Evolutionary conservation across 805 yeast species (phyloP), one percentile per base, ranked within the genome.

Genomic region (Candida maltosa): DNA sequence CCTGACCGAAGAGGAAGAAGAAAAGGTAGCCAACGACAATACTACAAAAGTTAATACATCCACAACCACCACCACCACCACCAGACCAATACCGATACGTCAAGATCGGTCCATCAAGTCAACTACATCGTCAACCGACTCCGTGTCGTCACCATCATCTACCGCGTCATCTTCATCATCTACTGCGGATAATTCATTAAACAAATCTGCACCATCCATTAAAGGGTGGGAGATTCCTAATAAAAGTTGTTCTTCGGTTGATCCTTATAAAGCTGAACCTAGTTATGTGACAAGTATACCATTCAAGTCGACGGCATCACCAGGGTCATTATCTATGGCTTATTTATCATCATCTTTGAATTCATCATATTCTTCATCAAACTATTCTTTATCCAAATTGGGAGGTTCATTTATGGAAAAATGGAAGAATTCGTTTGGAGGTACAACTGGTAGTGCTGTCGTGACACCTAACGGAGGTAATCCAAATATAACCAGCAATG

Each of bases 141-240:
- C n/a, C n/a, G n/a, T n/a, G n/a, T n/a, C n/a, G n/a, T n/a, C n/a
- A n/a, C n/a, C n/a, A n/a, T n/a, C n/a, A n/a, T n/a, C n/a, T n/a
- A n/a, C n/a, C n/a, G n/a, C n/a, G n/a, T n/a, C n/a, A n/a, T n/a
- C n/a, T n/a, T n/a, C n/a, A n/a, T n/a, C n/a, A n/a, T n/a, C n/a
- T n/a, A n/a, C n/a, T n/a, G n/a, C n/a, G n/a, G 58, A 52, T 17
- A 52, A 50, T 36, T 52, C 56, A 7, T 45, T 44, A 20, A 38
- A 39, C 11, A 29, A 38, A 5, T 60, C 69, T 0, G 40, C 47
- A 3, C 51, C 64, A 2, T 58, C 68, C 3, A 35, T 38, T 2
- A 62, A 59, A 42, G 76, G 76, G 2, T 73, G 78, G 78, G 75
- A 68, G 37, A 68, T 72, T 11, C 69, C 71, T 1, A 50, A 50